phyloP scores from a whole-genome alignment of 2,329 filamentous ascomycete genomes.

The Sporothrix sp. region DNA sequence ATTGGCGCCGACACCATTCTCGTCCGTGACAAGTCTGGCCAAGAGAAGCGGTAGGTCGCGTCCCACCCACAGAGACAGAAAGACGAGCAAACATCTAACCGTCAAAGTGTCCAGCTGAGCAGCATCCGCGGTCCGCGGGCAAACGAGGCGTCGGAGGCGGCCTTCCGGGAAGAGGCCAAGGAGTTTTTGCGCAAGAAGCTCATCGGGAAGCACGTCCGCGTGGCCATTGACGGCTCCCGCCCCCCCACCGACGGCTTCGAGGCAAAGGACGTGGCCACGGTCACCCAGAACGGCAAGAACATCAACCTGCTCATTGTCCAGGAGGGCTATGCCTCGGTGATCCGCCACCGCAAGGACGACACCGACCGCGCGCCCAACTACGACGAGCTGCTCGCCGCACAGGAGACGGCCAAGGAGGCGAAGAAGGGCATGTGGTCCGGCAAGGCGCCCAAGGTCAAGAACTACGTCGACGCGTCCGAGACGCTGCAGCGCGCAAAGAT shows the following conservation, averaged over 20 bases:
- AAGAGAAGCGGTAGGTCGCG: conserved; percentile 58
- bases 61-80: neutral
- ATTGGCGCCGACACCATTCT: conserved; percentile 83
- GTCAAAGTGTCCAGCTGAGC: conserved; percentile 61
- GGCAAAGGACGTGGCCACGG: conserved; percentile 85
- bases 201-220: conserved; percentile 90
- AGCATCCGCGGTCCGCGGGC: conserved; percentile 90
- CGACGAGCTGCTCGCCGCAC: conserved; percentile 73
- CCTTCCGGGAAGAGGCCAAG: conserved; percentile 88
- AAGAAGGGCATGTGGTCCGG: conserved; percentile 92
- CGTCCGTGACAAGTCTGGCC: conserved; percentile 72
- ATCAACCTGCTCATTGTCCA: conserved; percentile 78
- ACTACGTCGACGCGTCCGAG: conserved; percentile 85
- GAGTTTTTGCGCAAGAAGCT: conserved; percentile 88
- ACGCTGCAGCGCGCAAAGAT: conserved; percentile 92
- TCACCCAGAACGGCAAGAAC: conserved; percentile 77
- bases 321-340: conserved; percentile 85
- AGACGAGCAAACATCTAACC: neutral
- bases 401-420: conserved; percentile 74
- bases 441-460: conserved; percentile 69
- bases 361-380: conserved; percentile 90
- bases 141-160: conserved; percentile 74
- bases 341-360: conserved; percentile 90
- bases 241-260: conserved; percentile 85
- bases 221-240: conserved; percentile 83